A percentile compares a stretch with the other conserved stretches of the same genome.
Evolutionary conservation across 768 basidiomycete genomes (phyloP).

Genomic region (Trametes gibbosa): DNA sequence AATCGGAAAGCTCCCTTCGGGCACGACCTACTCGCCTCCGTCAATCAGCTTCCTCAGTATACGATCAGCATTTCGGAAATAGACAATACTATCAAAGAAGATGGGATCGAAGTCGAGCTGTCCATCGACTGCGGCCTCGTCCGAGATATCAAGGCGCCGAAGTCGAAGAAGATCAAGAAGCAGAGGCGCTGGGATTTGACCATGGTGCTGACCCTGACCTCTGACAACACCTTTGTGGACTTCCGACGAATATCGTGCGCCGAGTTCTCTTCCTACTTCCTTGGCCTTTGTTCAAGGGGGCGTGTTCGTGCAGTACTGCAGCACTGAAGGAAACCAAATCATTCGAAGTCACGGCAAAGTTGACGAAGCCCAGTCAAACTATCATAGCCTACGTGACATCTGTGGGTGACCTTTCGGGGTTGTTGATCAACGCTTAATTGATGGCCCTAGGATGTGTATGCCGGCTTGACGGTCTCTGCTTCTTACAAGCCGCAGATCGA

Average conservation of each 20-base stretch:
- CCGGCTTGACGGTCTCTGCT: slow-evolving; percentile 56
- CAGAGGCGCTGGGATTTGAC: slow-evolving; percentile 59
- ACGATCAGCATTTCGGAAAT: slow-evolving; percentile 49
- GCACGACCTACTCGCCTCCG: slow-evolving; percentile 57
- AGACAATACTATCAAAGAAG: slow-evolving; percentile 37
- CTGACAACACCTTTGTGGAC: slow-evolving; percentile 72
- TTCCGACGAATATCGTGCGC: slow-evolving; percentile 75
- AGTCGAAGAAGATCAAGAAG: slow-evolving; percentile 43
- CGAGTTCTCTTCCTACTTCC: not conserved
- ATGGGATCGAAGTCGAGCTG: slow-evolving; percentile 57
- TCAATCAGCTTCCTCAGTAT: slow-evolving; percentile 67
- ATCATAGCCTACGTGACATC: slow-evolving; percentile 59
- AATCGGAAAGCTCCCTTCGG: slow-evolving; percentile 78
- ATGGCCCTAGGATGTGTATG: slow-evolving; percentile 62
- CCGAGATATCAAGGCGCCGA: slow-evolving; percentile 25
- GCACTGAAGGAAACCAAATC: slow-evolving; percentile 55
- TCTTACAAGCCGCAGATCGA: slow-evolving; percentile 58
- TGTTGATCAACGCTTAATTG: not conserved
- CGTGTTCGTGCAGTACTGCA: slow-evolving; percentile 52
- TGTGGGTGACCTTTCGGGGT: slow-evolving; percentile 36
- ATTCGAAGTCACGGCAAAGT: slow-evolving; percentile 55
- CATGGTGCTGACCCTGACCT: slow-evolving; percentile 68
- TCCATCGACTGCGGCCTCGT: slow-evolving; percentile 55
- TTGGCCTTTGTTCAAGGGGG: not conserved
- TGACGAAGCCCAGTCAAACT: slow-evolving; percentile 76